Evolutionary conservation across 2,329 filamentous ascomycete genomes (phyloP).

Genomic region (Setomelanomma holmii): DNA sequence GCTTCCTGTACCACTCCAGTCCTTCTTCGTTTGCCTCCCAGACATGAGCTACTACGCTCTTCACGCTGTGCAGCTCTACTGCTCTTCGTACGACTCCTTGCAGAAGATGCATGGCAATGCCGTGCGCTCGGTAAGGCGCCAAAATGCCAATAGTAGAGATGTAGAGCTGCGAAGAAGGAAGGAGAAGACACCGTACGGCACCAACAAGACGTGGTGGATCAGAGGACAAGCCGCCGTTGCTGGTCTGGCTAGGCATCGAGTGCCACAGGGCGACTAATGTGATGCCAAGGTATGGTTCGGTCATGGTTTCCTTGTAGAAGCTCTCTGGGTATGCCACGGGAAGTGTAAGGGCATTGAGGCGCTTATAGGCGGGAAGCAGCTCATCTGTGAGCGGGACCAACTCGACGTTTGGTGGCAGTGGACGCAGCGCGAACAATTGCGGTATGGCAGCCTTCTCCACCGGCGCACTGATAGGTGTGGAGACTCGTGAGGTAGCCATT

Average conservation of each 20-base stretch:
- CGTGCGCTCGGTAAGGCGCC: constrained; percentile 65
- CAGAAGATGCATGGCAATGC: constrained; percentile 64
- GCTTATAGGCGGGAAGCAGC: constrained; percentile 63
- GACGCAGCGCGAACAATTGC: constrained; percentile 35
- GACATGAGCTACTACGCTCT: constrained; percentile 66
- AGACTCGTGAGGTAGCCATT: constrained; percentile 19
- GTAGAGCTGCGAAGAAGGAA: constrained; percentile 58
- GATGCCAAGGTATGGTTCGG: constrained; percentile 60
- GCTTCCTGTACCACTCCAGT: constrained; percentile 65
- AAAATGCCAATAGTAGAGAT: constrained; percentile 67
- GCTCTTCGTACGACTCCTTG: constrained; percentile 54
- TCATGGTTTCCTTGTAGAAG: constrained; percentile 67
- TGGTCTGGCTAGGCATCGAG: constrained; percentile 19
- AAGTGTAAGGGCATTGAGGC: constrained; percentile 64
- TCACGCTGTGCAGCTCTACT: constrained; percentile 58
- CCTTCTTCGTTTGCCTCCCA: constrained; percentile 69
- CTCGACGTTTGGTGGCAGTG: constrained; percentile 58
- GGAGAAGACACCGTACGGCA: constrained; percentile 56
- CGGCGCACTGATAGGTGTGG: constrained; percentile 20
- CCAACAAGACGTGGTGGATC: constrained; percentile 51
- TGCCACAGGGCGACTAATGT: constrained; percentile 68
- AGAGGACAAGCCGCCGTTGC: constrained; percentile 5
- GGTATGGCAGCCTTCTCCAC: constrained; percentile 14
- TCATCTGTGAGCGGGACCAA: constrained; percentile 60
- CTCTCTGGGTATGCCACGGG: constrained; percentile 67